Conservation (phyloP, 148 eudicot species). For the Rhododendron henanense region DNA sequence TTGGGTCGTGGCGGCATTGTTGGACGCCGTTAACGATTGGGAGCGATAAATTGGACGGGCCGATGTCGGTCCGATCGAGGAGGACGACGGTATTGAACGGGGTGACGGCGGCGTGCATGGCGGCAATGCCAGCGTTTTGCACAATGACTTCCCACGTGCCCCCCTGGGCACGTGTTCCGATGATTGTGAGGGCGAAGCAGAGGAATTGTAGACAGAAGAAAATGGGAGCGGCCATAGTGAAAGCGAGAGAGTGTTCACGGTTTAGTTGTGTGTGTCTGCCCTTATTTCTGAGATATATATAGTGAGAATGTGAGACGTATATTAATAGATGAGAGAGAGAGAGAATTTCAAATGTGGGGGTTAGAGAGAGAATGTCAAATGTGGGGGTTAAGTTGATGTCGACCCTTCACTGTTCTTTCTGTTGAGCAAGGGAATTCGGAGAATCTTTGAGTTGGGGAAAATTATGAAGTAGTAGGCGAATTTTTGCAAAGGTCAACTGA, state of each 20-base stretch:
- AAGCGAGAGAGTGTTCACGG: background rate
- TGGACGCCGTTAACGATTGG: background rate
- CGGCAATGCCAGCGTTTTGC: constrained; percentile 67
- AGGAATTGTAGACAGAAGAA: background rate
- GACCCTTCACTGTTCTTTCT: background rate
- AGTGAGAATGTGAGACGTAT: too few relatives aligned
- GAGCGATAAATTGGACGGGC: constrained; percentile 52
- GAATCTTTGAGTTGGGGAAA: too few relatives aligned
- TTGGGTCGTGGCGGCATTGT: constrained; percentile 36
- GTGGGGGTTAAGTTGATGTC: background rate
- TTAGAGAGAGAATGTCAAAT: too few relatives aligned
- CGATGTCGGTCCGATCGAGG: constrained; percentile 78
- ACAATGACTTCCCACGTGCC: constrained; percentile 84
- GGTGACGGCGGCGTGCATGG: constrained; percentile 96
- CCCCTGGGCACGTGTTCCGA: constrained; percentile 17
- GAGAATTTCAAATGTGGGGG: too few relatives aligned
- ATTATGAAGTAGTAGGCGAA: too few relatives aligned
- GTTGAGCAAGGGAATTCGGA: too few relatives aligned
- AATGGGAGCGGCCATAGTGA: too few relatives aligned
- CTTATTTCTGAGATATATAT: too few relatives aligned
- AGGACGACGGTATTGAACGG: constrained; percentile 69
- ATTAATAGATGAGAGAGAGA: too few relatives aligned
- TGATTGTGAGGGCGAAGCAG: background rate
- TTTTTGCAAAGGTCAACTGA: too few relatives aligned
- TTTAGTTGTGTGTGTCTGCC: background rate